Conservation (phyloP, 164 flowering plant species). For the Magnolia sinica region DNA sequence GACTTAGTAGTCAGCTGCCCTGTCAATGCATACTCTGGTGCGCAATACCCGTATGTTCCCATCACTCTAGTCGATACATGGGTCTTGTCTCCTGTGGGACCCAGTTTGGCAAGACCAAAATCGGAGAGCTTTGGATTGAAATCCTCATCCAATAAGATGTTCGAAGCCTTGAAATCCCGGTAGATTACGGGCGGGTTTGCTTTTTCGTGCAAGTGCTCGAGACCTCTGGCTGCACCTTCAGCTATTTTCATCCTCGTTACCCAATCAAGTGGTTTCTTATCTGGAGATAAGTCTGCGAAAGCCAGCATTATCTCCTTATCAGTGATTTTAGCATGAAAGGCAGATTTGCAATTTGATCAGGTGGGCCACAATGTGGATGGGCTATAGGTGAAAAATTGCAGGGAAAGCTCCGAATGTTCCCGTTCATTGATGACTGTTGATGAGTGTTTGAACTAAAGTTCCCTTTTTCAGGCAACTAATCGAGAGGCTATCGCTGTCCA, state of each 20-base stretch:
- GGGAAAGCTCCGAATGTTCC: too few species aligned
- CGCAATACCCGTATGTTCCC: constrained; percentile 91
- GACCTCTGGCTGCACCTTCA: constrained; percentile 77
- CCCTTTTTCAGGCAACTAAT: too few species aligned
- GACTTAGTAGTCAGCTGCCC: constrained; percentile 77
- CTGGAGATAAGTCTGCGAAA: constrained; percentile 43
- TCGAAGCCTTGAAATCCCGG: constrained; percentile 82
- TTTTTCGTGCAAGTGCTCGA: constrained; percentile 72
- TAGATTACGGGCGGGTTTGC: constrained; percentile 81
- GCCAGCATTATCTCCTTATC: neutral
- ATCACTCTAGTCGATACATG: constrained; percentile 83
- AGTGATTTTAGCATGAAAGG: neutral
- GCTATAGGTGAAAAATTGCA: too few species aligned
- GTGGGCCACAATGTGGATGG: too few species aligned
- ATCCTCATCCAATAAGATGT: constrained; percentile 57
- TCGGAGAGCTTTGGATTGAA: constrained; percentile 80
- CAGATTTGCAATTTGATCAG: too few species aligned
- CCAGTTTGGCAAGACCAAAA: constrained; percentile 83
- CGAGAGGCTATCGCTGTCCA: too few species aligned
- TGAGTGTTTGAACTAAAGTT: too few species aligned
- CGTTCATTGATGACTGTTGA: too few species aligned
- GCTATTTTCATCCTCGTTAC: constrained; percentile 75
- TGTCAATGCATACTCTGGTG: constrained; percentile 84
- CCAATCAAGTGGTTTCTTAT: constrained; percentile 63
- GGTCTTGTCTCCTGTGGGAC: constrained; percentile 69